Evolutionary conservation across 768 basidiomycete species (phyloP).

Genomic region (Suillus hirtellus): DNA sequence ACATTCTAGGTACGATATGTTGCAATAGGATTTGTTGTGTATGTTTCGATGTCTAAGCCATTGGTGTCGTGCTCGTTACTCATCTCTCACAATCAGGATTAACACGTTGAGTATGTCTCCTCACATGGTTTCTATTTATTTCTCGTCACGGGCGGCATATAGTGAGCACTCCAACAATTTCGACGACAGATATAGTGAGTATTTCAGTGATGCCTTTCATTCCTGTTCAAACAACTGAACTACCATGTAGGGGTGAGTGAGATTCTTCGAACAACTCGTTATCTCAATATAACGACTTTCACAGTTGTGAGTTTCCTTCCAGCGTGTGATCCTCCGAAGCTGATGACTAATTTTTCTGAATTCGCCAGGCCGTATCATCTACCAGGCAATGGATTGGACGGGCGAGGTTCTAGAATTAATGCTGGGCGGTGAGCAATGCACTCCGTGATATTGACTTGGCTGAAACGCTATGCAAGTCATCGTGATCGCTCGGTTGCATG

Average conservation of each 20-base stretch:
- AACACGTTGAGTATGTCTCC: not conserved
- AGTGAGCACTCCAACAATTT: not conserved
- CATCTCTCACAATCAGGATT: not conserved
- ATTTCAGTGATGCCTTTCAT: not conserved
- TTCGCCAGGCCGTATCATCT: not conserved
- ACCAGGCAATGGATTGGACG: not conserved
- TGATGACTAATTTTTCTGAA: not conserved
- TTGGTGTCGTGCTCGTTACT: not conserved
- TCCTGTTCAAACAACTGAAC: not conserved
- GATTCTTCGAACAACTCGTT: not conserved
- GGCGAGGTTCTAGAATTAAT: not conserved
- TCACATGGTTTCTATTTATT: not conserved
- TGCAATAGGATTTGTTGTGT: not conserved
- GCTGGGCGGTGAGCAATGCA: not conserved
- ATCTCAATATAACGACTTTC: not conserved
- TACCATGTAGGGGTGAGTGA: not conserved
- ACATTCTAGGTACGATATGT: not conserved
- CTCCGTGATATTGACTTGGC: not conserved
- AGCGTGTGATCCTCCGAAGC: not conserved
- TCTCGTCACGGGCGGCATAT: not conserved
- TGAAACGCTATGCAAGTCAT: not conserved
- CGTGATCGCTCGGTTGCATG: not conserved
- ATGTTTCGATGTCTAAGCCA: not conserved
- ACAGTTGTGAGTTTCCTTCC: not conserved
- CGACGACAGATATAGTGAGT: not conserved